Conservation (phyloP, 148 eudicot genomes). For the Heliosperma pusillum region DNA sequence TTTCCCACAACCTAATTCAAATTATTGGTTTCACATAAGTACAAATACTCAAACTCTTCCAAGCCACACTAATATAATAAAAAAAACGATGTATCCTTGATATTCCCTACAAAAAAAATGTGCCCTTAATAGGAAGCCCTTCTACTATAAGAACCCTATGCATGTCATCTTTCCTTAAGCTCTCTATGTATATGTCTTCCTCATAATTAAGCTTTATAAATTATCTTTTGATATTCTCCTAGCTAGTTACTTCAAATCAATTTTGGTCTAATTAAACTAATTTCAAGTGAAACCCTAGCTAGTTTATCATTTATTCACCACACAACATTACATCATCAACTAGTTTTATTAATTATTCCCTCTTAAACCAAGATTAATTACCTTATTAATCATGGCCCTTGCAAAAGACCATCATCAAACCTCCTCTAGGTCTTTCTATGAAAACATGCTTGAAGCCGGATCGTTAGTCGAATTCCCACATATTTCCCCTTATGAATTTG, state of each 20-base stretch:
- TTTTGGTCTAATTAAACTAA: no score
- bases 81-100: not conserved
- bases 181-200: no score
- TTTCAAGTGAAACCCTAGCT: no score
- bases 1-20: constrained; percentile 17
- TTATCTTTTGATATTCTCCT: no score
- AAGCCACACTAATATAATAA: constrained; percentile 18
- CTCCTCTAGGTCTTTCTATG: constrained; percentile 35
- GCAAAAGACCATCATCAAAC: constrained; percentile 45
- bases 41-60: constrained; percentile 13
- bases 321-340: no score
- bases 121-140: no score
- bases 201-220: no score
- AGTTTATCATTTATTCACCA: no score
- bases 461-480: constrained; percentile 38
- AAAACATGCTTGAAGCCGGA: constrained; percentile 30
- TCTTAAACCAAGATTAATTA: not conserved
- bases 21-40: not conserved
- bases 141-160: no score
- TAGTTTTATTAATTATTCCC: no score
- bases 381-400: constrained; percentile 48
- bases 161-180: no score
- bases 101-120: constrained; percentile 8
- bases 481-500: constrained; percentile 32
- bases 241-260: no score